Evolutionary conservation across 768 basidiomycete genomes (phyloP), one percentile per base, ranked within the genome.

Genomic region (Boletus rubropictus): DNA sequence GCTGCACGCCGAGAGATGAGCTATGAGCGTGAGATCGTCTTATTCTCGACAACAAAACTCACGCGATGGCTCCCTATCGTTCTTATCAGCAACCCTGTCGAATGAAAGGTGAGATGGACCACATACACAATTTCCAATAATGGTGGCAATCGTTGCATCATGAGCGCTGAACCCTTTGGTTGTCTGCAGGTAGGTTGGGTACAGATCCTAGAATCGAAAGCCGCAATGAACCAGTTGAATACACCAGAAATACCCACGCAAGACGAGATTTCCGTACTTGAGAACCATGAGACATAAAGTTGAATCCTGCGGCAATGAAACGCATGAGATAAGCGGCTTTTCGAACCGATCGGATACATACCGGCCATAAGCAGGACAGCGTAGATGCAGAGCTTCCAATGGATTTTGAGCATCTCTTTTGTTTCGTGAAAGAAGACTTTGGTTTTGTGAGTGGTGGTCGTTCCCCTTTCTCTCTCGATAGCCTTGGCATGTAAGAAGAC

Each of bases 371-470:
- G 75, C 39, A 91, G 68, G 17, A 93, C 76, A 1, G 86, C 86
- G 58, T 93, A 94, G 41, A 93, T 80, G 61, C 86, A 90, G 28
- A 87, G 61, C 11, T 81, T 53, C 91, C 90, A 95, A 60, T 96
- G 89, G 11, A 57, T 65, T 69, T 79, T 88, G 25, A 94, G 68
- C 89, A 94, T 95, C 45, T 68, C 70, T 48, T 76, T 73, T 0
- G 81, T 80, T 65, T 93, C 89, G 43, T 65, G 73, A 8, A 92
- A 28, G 74, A 97, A 96, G 1, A 80, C 62, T 60, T 68, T 73
- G 1, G 84, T 84, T 73, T 87, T 87, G 44, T 76, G 58, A 9
- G 59, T 52, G 2, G 71, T 60, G 2, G 48, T 58, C 8, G 62
- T 50, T 4, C 76, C 75, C 4, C 33, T 54, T 12, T 70, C 77